Evolutionary conservation across 2,329 filamentous ascomycete species (phyloP), one percentile per base, ranked within the genome.

Genomic region (Trichophyton rubrum): DNA sequence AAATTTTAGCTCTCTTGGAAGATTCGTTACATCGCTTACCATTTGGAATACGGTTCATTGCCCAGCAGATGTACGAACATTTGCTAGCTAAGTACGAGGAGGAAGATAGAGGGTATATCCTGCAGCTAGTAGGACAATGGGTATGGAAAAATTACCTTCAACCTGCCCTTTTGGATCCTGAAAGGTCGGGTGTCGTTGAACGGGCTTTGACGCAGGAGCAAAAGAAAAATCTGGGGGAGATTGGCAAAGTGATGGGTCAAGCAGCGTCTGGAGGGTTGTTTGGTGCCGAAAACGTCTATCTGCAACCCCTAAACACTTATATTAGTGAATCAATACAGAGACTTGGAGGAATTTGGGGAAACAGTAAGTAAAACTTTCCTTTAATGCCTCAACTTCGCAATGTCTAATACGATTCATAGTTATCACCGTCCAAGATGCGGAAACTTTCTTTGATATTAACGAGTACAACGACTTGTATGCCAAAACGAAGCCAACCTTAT

Each of bases 401-500:
- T 33, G 6, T 40, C 47, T 51, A 41, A 49, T 67, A 41, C n/a
- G 41, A 1, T 47, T 59, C 59, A 47, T 64, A 80, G 80, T 97
- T 63, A 89, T 99, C 66, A 84, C 87, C 11, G 88, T 97, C 11
- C 85, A 88, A 13, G 87, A 93, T 67, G 89, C 90, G 0, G 93
- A 99, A 73, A 82, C 84, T 59, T 93, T 93, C 24, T 99, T 97
- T 70, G 91, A 97, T 73, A 96, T 99, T 71, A 93, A 99, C 71
- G 93, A 97, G 72, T 99, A 93, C 82, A 97, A 96, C 71, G 93
- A 99, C 70, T 81, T 99, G 5, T 97, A 97, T 71, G 89, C 92
- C 61, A 91, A 95, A 72, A 93, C 90, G 65, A 96, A 96, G 74
- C 93, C 93, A 5, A 97, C 92, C 0, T 80, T 99, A n/a, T 99